phyloP scores from a whole-genome alignment of 2,329 filamentous ascomycete species.

The Fusarium pilosicola region DNA sequence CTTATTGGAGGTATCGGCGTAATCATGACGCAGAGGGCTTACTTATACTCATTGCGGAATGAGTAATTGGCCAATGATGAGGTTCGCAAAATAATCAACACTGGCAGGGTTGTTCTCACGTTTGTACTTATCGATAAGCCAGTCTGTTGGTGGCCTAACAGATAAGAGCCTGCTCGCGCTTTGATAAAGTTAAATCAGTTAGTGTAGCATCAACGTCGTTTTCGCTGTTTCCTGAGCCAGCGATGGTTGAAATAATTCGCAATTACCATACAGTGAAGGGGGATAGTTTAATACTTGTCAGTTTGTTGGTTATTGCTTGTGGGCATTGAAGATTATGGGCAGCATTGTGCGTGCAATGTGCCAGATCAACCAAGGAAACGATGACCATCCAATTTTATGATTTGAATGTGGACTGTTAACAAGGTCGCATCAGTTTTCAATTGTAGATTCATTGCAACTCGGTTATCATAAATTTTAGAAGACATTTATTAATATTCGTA shows the following conservation, averaged over 20 bases:
- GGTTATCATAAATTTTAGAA: fast-evolving
- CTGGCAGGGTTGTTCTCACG: background rate
- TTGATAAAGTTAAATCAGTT: fast-evolving
- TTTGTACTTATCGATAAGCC: background rate
- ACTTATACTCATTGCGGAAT: background rate
- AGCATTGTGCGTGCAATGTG: background rate
- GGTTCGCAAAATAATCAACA: background rate
- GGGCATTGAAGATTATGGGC: background rate
- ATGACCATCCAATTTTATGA: fast-evolving
- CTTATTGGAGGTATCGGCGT: background rate
- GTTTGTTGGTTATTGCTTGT: background rate
- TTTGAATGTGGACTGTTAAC: too few species aligned
- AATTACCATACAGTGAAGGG: fast-evolving
- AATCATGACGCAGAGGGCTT: constrained; percentile 19
- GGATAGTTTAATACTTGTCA: background rate
- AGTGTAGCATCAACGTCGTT: background rate
- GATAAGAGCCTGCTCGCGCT: fast-evolving
- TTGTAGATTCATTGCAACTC: background rate
- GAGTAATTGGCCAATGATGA: background rate
- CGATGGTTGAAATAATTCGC: background rate
- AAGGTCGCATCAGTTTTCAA: fast-evolving
- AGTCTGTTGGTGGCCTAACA: fast-evolving
- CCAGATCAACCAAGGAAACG: fast-evolving
- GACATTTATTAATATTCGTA: too few species aligned
- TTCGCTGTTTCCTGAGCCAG: background rate